Evolutionary conservation across 768 basidiomycete species (phyloP).

Genomic region (Trametes maxima): DNA sequence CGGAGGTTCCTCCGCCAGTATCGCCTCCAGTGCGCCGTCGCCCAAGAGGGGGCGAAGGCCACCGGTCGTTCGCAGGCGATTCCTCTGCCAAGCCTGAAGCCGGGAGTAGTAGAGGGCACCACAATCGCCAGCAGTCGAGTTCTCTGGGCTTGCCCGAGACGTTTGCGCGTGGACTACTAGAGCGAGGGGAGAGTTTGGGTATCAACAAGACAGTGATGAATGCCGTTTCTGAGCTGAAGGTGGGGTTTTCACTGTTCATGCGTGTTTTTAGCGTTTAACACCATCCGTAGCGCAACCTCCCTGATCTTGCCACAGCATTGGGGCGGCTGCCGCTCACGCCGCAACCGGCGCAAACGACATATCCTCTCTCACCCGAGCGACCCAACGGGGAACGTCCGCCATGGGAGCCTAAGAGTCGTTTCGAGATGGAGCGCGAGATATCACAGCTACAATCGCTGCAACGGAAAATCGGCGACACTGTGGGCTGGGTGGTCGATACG

Average conservation of each 20-base stretch:
- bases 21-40: slow-evolving; percentile 42
- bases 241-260: slow-evolving; percentile 36
- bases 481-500: slow-evolving; percentile 75
- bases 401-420: slow-evolving; percentile 70
- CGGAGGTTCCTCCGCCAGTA: slow-evolving; percentile 59
- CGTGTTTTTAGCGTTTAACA: slow-evolving; percentile 8
- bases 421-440: slow-evolving; percentile 71
- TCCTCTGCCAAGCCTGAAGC: slow-evolving; percentile 1
- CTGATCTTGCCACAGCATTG: slow-evolving; percentile 75
- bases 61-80: slow-evolving; percentile 29
- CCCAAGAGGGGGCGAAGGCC: slow-evolving; percentile 36
- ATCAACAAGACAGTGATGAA: slow-evolving; percentile 83
- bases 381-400: slow-evolving; percentile 58
- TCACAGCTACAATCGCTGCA: slow-evolving; percentile 56
- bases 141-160: slow-evolving; percentile 68
- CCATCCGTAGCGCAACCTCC: slow-evolving; percentile 70
- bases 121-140: slow-evolving; percentile 31
- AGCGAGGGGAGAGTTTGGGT: slow-evolving; percentile 78
- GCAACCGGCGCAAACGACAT: slow-evolving; percentile 46
- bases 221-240: slow-evolving; percentile 78
- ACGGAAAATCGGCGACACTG: slow-evolving; percentile 64
- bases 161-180: slow-evolving; percentile 70
- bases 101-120: slow-evolving; percentile 13
- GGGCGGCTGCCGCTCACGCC: slow-evolving; percentile 54
- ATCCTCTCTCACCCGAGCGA: slow-evolving; percentile 66